Conservation (phyloP, 257 asterid species). For the Salvia splendens region DNA sequence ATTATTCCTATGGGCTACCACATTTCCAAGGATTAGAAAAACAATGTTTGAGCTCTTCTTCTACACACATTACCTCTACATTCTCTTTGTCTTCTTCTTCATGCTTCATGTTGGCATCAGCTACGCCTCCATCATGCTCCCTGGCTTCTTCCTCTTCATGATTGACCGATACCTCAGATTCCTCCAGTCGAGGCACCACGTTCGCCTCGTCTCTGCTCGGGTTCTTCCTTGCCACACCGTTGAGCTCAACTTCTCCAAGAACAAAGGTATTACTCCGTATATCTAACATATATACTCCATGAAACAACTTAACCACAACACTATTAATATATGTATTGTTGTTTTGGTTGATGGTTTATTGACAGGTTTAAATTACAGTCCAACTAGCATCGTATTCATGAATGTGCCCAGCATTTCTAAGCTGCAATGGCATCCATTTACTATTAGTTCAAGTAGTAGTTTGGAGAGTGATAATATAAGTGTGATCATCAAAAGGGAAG, state of each 20-base stretch:
- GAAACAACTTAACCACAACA: too few relatives aligned
- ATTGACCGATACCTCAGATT: conserved; percentile 73
- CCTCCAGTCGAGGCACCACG: conserved; percentile 61
- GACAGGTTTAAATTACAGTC: conserved; percentile 59
- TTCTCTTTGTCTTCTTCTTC: conserved; percentile 66
- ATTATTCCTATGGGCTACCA: conserved; percentile 64
- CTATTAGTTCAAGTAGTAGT: conserved; percentile 64
- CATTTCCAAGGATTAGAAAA: conserved; percentile 65
- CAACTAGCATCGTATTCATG: conserved; percentile 78
- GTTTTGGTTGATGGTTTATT: not conserved
- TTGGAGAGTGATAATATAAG: conserved; percentile 73
- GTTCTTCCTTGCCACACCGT: conserved; percentile 56
- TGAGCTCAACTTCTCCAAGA: conserved; percentile 78
- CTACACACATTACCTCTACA: conserved; percentile 80
- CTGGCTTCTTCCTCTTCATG: conserved; percentile 84
- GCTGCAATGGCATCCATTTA: conserved; percentile 95
- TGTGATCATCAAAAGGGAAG: conserved; percentile 66
- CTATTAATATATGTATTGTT: too few relatives aligned
- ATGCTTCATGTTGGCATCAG: conserved; percentile 68
- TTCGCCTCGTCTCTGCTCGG: conserved; percentile 65
- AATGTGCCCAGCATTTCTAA: conserved; percentile 75
- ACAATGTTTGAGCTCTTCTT: conserved; percentile 78
- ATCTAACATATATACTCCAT: too few relatives aligned
- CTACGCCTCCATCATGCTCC: conserved; percentile 59
- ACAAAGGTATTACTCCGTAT: conserved; percentile 38